Base-by-base conservation (phyloP, 768 basidiomycete genomes). In the Trametes cubensis region DNA sequence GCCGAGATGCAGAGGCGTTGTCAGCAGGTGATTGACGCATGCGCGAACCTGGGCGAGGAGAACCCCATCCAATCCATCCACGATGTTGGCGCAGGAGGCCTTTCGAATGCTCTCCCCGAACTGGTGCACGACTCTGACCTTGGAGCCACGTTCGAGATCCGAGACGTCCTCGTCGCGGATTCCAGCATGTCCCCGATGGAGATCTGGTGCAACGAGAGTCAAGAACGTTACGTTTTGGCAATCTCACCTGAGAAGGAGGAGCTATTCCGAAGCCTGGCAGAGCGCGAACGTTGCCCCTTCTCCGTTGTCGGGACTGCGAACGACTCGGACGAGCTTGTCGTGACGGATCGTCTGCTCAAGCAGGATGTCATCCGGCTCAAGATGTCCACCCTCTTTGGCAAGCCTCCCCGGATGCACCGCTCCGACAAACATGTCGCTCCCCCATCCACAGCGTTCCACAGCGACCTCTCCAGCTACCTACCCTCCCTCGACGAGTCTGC, bases 181-280 rank as follows among this genome's bases (percentile, higher is more conserved):
- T 81, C 83, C 23, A 89, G 90, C 41, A 93, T 99, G 92, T 95
- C 93, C 4, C 97, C 97, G 0, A 98, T 99, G 96, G 96, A 98
- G 77, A 98, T 98, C 52, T 99, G 97, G 97, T 98, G 97, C 73
- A 99, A 99, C 76, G 97, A 99, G 76, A 90, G 88, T 66, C 97
- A 98, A 78, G 97, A 98, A 70, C 88, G 97, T 41, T 99, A 98
- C 72, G 97, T 98, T 28, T 82, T 98, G 30, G 97, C 97, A 10
- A 83, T 99, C 62, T 84, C 85, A 0, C 84, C 85, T 2, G 81
- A 83, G 18, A 83, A 82, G 60, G 78, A 86, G 21, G 74, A 76
- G 2, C 74, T 77, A 5, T 98, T 99, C 75, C 86, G 87, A 68
- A 76, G 68, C 14, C 88, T 98, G 46, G 93, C 93, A 3, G 81